Base-by-base conservation (phyloP, 208 protist genomes). In the Naegleria lovaniensis region DNA sequence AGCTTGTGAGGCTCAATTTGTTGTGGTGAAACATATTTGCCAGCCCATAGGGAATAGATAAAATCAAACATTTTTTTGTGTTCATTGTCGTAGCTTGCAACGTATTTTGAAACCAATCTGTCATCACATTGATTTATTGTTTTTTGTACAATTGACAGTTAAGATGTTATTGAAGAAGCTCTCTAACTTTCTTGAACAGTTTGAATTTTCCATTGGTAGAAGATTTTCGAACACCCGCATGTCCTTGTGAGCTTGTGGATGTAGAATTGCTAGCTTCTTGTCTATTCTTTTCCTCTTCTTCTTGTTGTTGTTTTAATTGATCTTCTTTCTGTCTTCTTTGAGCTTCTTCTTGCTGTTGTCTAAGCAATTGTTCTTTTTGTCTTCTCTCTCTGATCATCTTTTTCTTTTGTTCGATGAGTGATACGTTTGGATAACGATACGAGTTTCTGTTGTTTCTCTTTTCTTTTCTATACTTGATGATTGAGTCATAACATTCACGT, bases 331-430 rank as follows among this genome's bases (percentile, higher is more conserved):
- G 67, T 33, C n/a, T 79, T 36, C 67, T 79, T 33, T 36, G 29
- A 36, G 9, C 29, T 36, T 79, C 67, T 79, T 79, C 67, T 79
- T 36, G 16, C 36, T 36, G 29, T 79, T 79, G 67, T 29, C 22
- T 67, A 19, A 29, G 19, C 19, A 67, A 67, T 79, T 79, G 67
- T 79, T 79, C 67, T 79, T 79, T 79, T 36, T 79, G 67, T 79
- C 67, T 79, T 79, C 67, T 79, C 36, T 79, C 67, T 79, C 67
- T 79, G 29, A 79, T 79, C 67, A 79, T 79, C 67, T 79, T 79
- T n/a, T 79, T 79, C 67, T 79, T 79, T 79, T 79, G 67, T 79
- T 79, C 67, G n/a, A 79, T 79, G 9, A 79, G 29, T 36, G 67
- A 79, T 6, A 79, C 36, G n/a, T 79, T 79, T 79, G 67, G 67